Evolutionary conservation across 257 asterid species (phyloP), one percentile per base, ranked within the genome.

Genomic region (Ilex asprella): DNA sequence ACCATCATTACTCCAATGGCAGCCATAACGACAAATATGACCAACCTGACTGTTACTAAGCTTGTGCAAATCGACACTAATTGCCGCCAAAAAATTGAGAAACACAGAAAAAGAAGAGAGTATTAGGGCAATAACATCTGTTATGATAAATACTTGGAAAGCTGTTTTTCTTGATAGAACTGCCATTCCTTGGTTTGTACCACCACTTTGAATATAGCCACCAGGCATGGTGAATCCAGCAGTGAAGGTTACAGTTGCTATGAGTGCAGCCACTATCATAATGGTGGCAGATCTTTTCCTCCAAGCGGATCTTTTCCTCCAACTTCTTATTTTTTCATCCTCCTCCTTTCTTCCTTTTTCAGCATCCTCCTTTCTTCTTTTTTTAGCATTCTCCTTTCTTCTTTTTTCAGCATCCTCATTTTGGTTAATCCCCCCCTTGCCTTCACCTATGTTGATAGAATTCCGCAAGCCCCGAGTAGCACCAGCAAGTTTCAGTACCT

Each of bases 191-290:
- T 58, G 15, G 11, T 58, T 21, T 6, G 60, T 15, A 6, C 62
- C 47, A 0, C 47, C 12, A 6, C 16, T 0, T 0, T 7, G 14
- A 2, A 21, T 21, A 21, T 21, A 21, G 27, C 27, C 27, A 21
- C 27, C 27, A 21, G 27, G 27, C 27, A 21, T 21, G 27, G 27
- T 21, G 27, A 21, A 21, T 21, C 27, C 27, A 21, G 27, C 27
- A 21, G 27, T 1, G 56, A 67, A 73, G 8, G 69, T 63, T 2
- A 73, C 58, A 5, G 65, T 63, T 0, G 47, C 5, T 5, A 49
- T 47, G 3, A 71, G 58, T 1, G 73, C 59, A 2, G 70, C 77
- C 11, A 72, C 70, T 11, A 72, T 1, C 31, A 62, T 6, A 12
- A 57, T 47, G 3, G 53, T 31, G 1, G 35, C 47, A 4, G 46